A percentile compares a stretch with the other conserved stretches of the same genome.
These are phyloP conservation scores for Catharanthus roseus DNA, from an alignment of 257 asterid species.

Conservation along the genomic window DNA sequence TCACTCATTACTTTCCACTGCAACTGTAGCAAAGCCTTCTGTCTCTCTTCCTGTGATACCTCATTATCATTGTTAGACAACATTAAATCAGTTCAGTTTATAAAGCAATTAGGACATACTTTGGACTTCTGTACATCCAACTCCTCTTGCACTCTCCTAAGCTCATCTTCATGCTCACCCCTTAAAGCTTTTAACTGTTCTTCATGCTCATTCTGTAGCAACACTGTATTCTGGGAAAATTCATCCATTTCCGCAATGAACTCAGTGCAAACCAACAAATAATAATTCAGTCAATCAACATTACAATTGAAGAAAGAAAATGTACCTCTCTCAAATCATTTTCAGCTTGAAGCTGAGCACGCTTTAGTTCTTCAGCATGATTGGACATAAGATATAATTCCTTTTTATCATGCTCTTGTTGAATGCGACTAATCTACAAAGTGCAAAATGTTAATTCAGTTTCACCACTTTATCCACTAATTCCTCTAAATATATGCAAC, in stretches of 20 bases:
- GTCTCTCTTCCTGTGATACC: conserved; percentile 80
- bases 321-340: conserved; percentile 77
- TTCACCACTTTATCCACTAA: conserved; percentile 1
- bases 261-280: conserved; percentile 8
- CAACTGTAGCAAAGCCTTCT: conserved; percentile 78
- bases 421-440: conserved; percentile 55
- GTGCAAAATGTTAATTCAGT: conserved; percentile 24
- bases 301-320: no score
- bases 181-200: conserved; percentile 76
- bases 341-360: conserved; percentile 63
- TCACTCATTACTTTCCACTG: conserved; percentile 95
- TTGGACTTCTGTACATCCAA: conserved; percentile 69
- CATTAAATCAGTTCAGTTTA: conserved; percentile 6
- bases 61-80: conserved; percentile 18
- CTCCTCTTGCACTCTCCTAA: conserved; percentile 80
- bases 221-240: conserved; percentile 53
- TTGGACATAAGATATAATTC: conserved; percentile 52
- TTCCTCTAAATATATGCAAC: conserved; percentile 5
- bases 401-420: conserved; percentile 56
- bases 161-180: conserved; percentile 83
- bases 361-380: conserved; percentile 70
- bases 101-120: conserved; percentile 39
- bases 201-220: conserved; percentile 76
- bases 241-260: conserved; percentile 1
- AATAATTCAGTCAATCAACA: background rate